A percentile compares a stretch with the other conserved stretches of the same genome.
phyloP scores from a whole-genome alignment of 2,329 filamentous ascomycete genomes.

The Fusarium sp. region DNA sequence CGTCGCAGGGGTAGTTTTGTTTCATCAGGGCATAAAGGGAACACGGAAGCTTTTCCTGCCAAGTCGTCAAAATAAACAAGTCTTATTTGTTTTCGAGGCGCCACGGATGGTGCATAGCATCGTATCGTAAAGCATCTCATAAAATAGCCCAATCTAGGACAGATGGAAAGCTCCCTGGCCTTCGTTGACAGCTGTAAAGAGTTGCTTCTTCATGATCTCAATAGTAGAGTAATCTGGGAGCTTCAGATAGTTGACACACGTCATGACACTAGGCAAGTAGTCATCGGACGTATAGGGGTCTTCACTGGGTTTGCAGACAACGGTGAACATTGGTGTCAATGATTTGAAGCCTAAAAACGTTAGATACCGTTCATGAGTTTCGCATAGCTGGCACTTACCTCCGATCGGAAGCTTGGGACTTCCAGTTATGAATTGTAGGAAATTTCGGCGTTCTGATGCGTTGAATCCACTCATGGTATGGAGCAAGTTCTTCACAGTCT shows the following conservation, averaged over 20 bases:
- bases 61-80: constrained; percentile 25
- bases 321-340: constrained; percentile 97
- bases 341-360: constrained; percentile 83
- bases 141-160: constrained; percentile 65
- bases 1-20: constrained; percentile 35
- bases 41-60: constrained; percentile 35
- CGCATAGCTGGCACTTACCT: constrained; percentile 67
- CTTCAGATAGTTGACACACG: constrained; percentile 98
- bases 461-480: constrained; percentile 93
- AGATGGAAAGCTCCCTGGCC: constrained; percentile 98
- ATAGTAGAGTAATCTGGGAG: constrained; percentile 91
- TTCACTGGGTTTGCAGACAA: constrained; percentile 98
- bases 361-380: constrained; percentile 5
- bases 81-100: background rate
- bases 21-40: constrained; percentile 41
- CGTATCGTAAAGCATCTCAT: constrained; percentile 1
- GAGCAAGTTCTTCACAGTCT: constrained; percentile 90
- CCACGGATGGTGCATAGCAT: background rate
- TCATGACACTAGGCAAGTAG: constrained; percentile 99
- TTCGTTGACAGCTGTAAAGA: constrained; percentile 89
- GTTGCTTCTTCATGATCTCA: constrained; percentile 78
- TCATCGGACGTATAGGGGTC: constrained; percentile 93
- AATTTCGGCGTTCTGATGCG: constrained; percentile 82
- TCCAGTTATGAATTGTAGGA: constrained; percentile 96
- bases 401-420: constrained; percentile 98